These are phyloP conservation scores for Lophiostoma macrostomum DNA, from an alignment of 495 filamentous ascomycete species.

Conservation along the genomic window DNA sequence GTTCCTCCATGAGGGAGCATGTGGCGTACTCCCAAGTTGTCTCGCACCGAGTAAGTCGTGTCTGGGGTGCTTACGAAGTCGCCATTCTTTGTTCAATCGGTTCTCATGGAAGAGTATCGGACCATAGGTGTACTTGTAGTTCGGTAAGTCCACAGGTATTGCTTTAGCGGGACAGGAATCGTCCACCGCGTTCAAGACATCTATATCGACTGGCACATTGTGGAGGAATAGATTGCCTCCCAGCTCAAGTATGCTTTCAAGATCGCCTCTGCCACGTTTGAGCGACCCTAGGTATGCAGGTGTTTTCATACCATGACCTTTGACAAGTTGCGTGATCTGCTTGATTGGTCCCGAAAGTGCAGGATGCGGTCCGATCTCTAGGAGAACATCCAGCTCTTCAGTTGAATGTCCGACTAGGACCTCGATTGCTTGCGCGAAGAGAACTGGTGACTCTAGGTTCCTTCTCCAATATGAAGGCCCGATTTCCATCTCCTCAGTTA, in stretches of 20 bases:
- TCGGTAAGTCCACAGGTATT: constrained; percentile 14
- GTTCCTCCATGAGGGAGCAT: constrained; percentile 8
- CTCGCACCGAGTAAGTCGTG: constrained; percentile 23
- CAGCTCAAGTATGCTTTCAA: background rate
- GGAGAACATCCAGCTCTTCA: background rate
- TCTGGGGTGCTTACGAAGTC: background rate
- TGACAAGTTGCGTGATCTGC: constrained; percentile 16
- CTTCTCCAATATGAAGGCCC: constrained; percentile 9
- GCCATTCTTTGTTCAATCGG: constrained; percentile 8
- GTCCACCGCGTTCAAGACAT: constrained; percentile 11
- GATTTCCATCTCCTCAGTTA: background rate
- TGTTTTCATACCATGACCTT: background rate
- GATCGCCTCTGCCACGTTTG: constrained; percentile 1
- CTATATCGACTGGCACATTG: constrained; percentile 5
- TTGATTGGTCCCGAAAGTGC: constrained; percentile 6
- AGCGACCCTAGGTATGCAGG: constrained; percentile 1
- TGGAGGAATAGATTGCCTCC: constrained; percentile 7
- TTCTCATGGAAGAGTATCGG: constrained; percentile 14
- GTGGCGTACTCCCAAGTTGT: background rate
- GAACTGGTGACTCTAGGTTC: constrained; percentile 23
- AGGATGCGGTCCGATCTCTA: constrained; percentile 29
- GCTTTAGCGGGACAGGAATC: background rate
- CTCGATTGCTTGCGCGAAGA: constrained; percentile 8
- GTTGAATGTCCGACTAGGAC: background rate
- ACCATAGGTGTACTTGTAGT: constrained; percentile 23